Base-by-base conservation (phyloP, 2,329 filamentous ascomycete species). In the Aspergillus aculeatinus region DNA sequence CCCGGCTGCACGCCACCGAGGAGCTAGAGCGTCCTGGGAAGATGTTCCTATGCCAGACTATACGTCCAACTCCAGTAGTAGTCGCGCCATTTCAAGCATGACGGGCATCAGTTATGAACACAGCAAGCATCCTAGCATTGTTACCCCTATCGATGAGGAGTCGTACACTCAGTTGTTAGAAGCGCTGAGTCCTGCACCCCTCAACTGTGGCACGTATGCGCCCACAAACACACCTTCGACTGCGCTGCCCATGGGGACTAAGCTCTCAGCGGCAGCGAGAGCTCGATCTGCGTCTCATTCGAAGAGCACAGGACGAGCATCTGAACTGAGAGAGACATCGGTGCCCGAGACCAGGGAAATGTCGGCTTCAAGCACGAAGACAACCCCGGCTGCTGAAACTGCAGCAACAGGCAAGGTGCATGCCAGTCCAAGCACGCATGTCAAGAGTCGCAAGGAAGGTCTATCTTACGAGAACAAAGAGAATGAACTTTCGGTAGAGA, bases 21-120 rank as follows among this genome's bases (percentile, higher is more conserved):
- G 72, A 44, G 67, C 70, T 49, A 71, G 73, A 63, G 74, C 77
- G 59, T 74, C 72, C 51, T 67, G 78, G 61, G 74, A 80, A 58
- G 80, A 83, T 61, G 64, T 80, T 16, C 76, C 79, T 27, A 83
- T 83, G 81, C 77, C 78, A 5, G 81, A 82, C 61, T 80, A 81
- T 67, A 65, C 68, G n/a, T 78, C 74, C 31, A 78, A 72, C 51
- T 76, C 75, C 10, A 68, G 69, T 25, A 73, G 73, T 63, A 80
- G 77, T 59, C 75, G 75, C 42, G 71, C 70, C 11, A 73, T 77
- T 47, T 79, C 78, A 27, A 74, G 70, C 60, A 72, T 76, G 69
- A 76, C 76, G 7, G 77, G 74, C 4, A 63, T 76, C 57, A 79
- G 76, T 59, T 75, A 76, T 52, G 74, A 75, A 57, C 77, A 78